phyloP scores from a whole-genome alignment of 768 basidiomycete species.

The Lentinula sp. region DNA sequence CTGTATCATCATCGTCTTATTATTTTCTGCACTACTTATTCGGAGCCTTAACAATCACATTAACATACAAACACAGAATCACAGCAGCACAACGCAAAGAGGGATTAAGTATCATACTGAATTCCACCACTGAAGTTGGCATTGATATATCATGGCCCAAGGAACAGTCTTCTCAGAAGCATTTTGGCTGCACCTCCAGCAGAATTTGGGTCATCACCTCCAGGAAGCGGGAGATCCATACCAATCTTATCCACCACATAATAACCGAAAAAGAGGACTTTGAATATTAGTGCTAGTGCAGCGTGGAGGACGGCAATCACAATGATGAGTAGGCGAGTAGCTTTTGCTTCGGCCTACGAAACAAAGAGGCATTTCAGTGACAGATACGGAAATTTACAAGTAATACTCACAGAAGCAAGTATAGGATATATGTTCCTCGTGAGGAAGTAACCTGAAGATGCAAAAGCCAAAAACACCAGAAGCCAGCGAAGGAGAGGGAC shows the following conservation, averaged over 20 bases:
- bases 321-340: conserved; percentile 78
- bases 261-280: conserved; percentile 62
- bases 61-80: too few relatives aligned
- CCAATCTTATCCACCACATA: conserved; percentile 40
- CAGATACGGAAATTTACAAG: not conserved
- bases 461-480: conserved; percentile 66
- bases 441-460: conserved; percentile 85
- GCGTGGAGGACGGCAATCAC: conserved; percentile 70
- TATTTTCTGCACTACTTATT: too few relatives aligned
- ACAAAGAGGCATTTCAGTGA: not conserved
- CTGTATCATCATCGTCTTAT: not conserved
- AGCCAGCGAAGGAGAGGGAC: conserved; percentile 79
- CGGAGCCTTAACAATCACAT: too few relatives aligned
- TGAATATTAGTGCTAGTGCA: conserved; percentile 79
- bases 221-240: conserved; percentile 32
- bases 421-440: conserved; percentile 84
- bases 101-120: too few relatives aligned
- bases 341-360: conserved; percentile 76
- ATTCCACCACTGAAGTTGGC: too few relatives aligned
- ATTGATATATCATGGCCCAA: not conserved
- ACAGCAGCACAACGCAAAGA: too few relatives aligned
- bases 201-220: conserved; percentile 27
- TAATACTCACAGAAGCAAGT: conserved; percentile 63
- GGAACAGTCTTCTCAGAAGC: not conserved
- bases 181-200: conserved; percentile 1